Evolutionary conservation across 768 basidiomycete species (phyloP), one percentile per base, ranked within the genome.

Genomic region (Lentinula aciculospora): DNA sequence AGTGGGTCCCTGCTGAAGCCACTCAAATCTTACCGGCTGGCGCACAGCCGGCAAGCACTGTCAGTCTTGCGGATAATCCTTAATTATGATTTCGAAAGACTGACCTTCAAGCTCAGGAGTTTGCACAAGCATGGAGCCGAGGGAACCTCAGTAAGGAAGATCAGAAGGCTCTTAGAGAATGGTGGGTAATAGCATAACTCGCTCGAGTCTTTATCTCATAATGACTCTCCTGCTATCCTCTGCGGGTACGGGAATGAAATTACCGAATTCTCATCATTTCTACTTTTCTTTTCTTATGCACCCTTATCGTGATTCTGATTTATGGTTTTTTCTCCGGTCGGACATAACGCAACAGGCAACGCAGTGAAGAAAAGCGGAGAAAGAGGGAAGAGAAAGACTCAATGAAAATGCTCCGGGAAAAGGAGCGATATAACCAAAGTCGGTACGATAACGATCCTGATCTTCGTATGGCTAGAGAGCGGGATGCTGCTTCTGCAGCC

Each of bases 1-100:
- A 82, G 63, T 82, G 64, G 81, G 74, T 89, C 27, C 46, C 46
- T 9, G 50, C 50, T 17, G 50, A 53, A 53, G 50, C 50, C 13
- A 47, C 46, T 29, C 27, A 78, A 42, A 76, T 84, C 45, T 62
- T 84, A 47, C 89, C 88, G 39, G 50, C 70, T 10, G 86, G 83
- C 3, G 84, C 84, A 27, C 79, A 75, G 54, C 83, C 83, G 8
- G 86, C 85, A 4, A 79, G 71, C 63, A 66, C 75, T 47, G 88
- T 85, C 56, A 65, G 78, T 68, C 37, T 60, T 54, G 17, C 57
- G 13, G 21, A 31, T 17, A 8, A 17, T 25, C 23, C 4, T 50
- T 29, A 27, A 4, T 25, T 13, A n/a, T 25, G 9, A n/a, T 21
- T 15, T 15, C 3, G 17, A 42, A 19, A 29, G 15, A 44, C 57